A percentile compares a stretch with the other conserved stretches of the same genome.
Evolutionary conservation across 768 basidiomycete genomes (phyloP).

Genomic region (Boletus subparvulus): DNA sequence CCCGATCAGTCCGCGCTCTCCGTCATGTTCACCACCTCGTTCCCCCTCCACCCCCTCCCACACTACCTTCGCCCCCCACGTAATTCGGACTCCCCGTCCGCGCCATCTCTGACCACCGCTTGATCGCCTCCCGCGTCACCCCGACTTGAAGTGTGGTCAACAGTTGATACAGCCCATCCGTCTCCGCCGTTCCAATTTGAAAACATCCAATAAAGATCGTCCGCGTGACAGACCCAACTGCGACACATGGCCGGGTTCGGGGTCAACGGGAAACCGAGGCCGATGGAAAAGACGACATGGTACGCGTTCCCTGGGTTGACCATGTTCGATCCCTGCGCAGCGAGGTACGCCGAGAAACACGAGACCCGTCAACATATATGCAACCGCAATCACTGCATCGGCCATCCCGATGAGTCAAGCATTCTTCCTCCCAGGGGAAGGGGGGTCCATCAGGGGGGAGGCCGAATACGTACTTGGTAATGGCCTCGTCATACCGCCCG

Average conservation of each 20-base stretch:
- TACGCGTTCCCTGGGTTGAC: constrained; percentile 15
- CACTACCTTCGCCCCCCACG: too few relatives aligned
- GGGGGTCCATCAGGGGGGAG: too few relatives aligned
- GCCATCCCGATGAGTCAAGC: constrained; percentile 1
- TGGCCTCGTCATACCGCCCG: too few relatives aligned
- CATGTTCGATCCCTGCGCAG: constrained; percentile 13
- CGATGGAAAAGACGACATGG: constrained; percentile 10
- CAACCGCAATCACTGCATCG: constrained; percentile 11
- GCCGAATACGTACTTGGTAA: too few relatives aligned
- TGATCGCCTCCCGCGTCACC: background rate
- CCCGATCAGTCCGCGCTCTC: too few relatives aligned
- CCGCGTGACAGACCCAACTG: constrained; percentile 17
- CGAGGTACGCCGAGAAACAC: constrained; percentile 15
- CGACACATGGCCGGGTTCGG: constrained; percentile 12
- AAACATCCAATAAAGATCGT: constrained; percentile 23
- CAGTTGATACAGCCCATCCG: constrained; percentile 16
- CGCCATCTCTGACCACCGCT: too few relatives aligned
- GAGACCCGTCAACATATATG: constrained; percentile 11
- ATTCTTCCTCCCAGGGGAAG: too few relatives aligned
- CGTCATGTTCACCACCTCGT: too few relatives aligned
- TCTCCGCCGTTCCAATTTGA: constrained; percentile 8
- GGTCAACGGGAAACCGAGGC: constrained; percentile 2
- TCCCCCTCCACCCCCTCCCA: too few relatives aligned
- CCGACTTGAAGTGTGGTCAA: constrained; percentile 1
- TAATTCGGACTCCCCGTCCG: too few relatives aligned